Base-by-base conservation (phyloP, 257 asterid species). In the Forsythia suspensa region DNA sequence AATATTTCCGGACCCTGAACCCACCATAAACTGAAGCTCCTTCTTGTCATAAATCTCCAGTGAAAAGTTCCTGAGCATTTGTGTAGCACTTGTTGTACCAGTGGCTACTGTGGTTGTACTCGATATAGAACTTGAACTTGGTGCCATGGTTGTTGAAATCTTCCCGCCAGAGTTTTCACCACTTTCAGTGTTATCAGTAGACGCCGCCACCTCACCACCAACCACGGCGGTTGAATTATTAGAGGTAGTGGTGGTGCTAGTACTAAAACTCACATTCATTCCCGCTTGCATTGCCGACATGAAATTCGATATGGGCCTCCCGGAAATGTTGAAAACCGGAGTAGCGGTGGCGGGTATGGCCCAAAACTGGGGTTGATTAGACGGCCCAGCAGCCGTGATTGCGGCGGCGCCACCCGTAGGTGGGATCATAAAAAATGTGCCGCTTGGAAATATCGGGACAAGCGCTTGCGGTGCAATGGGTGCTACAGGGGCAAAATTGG, bases 21-120 rank as follows among this genome's bases (percentile, higher is more conserved):
- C 86, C 76, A 68, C 92, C 97, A 94, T 90, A 78, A 94, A 90
- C 83, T 94, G 97, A 80, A 88, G 95, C 83, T 94, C 98, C 79
- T 81, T 94, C 80, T 87, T 94, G 40, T 88, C 93, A 66, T 81
- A 92, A 24, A 85, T 82, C 92, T 85, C 91, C 82, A 87, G 65
- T 0, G 93, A 87, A 59, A 92, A 90, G 29, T 90, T 89, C 89
- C 90, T 87, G 69, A 85, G 80, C 90, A 81, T 84, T 69, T 85
- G 97, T 44, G 89, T 77, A 77, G 82, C 81, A 4, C 20, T 39
- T 61, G 24, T 24, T 24, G 24, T 24, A 24, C 24, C 24, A 24
- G 24, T 24, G 24, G 83, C 79, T 40, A 24, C 79, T 3, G 74
- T 34, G 38, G 42, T 63, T 24, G 82, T 41, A 40, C 81, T 44